These are phyloP conservation scores for Paecilomyces formosus DNA, from an alignment of 2,329 filamentous ascomycete species.

Conservation along the genomic window DNA sequence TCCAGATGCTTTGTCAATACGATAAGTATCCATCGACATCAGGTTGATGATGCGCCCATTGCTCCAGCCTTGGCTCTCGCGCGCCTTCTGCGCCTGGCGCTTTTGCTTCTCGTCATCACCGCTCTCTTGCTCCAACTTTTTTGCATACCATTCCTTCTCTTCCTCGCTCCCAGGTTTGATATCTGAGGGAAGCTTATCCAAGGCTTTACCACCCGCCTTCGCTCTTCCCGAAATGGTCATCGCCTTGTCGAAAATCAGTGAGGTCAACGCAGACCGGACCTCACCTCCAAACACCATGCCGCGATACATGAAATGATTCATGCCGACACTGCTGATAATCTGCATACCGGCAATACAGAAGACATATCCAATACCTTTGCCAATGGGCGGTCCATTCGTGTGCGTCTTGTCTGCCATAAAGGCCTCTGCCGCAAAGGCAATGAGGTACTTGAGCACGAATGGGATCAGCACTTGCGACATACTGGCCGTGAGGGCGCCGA, in stretches of 20 bases:
- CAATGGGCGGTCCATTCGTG: conserved; percentile 55
- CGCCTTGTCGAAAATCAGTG: conserved; percentile 80
- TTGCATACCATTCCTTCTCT: conserved; percentile 34
- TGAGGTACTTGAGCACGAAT: conserved; percentile 76
- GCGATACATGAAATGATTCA: conserved; percentile 82
- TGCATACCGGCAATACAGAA: conserved; percentile 80
- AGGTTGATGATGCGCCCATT: conserved; percentile 84
- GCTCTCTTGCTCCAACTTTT: conserved; percentile 18
- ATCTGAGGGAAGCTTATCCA: conserved; percentile 37
- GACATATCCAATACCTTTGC: conserved; percentile 68
- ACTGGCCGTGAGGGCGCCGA: conserved; percentile 62
- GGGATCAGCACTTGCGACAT: conserved; percentile 70
- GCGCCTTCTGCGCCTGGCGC: conserved; percentile 31
- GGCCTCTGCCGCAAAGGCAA: conserved; percentile 71
- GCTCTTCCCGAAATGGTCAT: conserved; percentile 79
- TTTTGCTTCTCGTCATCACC: conserved; percentile 14
- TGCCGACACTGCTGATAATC: conserved; percentile 66
- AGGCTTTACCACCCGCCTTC: conserved; percentile 64
- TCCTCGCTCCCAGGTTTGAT: conserved; percentile 38
- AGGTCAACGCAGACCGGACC: conserved; percentile 67
- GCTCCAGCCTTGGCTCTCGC: conserved; percentile 64
- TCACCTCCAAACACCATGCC: conserved; percentile 86
- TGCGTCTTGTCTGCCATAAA: conserved; percentile 53
- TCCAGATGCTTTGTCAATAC: conserved; percentile 75
- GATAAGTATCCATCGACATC: conserved; percentile 90